Conservation (phyloP, 2,329 filamentous ascomycete species). For the Stachybotrys chartarum region DNA sequence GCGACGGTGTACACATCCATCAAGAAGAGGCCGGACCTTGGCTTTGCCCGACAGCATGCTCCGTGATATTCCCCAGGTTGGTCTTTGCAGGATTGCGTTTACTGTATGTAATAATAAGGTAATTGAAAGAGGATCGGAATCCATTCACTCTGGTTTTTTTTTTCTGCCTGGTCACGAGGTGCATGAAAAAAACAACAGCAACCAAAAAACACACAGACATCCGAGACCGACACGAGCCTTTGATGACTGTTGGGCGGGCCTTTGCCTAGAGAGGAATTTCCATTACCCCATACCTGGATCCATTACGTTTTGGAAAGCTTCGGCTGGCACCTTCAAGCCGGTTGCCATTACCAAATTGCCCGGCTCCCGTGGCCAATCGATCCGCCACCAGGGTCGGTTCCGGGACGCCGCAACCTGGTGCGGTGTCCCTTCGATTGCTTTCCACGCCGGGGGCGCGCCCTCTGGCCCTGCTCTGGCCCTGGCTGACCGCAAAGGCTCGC, state of each 20-base stretch:
- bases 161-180: not conserved
- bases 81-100: not conserved
- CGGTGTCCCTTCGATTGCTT: conserved; percentile 12
- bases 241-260: not conserved
- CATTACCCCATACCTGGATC: conserved; percentile 16
- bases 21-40: too few relatives aligned
- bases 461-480: not conserved
- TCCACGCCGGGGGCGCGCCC: conserved; percentile 2
- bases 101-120: not conserved
- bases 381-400: not conserved
- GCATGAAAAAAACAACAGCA: not conserved
- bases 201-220: not conserved
- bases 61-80: too few relatives aligned
- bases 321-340: conserved; percentile 7
- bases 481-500: conserved; percentile 15
- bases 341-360: conserved; percentile 29
- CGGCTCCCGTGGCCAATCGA: conserved; percentile 7
- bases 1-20: too few relatives aligned
- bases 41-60: too few relatives aligned
- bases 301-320: conserved; percentile 17
- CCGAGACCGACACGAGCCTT: not conserved
- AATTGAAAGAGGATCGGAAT: not conserved
- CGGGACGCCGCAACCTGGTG: not conserved
- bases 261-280: conserved; percentile 9
- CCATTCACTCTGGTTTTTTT: not conserved